phyloP scores from a whole-genome alignment of 139 green algal species.

The Coccomyxa sp. region DNA sequence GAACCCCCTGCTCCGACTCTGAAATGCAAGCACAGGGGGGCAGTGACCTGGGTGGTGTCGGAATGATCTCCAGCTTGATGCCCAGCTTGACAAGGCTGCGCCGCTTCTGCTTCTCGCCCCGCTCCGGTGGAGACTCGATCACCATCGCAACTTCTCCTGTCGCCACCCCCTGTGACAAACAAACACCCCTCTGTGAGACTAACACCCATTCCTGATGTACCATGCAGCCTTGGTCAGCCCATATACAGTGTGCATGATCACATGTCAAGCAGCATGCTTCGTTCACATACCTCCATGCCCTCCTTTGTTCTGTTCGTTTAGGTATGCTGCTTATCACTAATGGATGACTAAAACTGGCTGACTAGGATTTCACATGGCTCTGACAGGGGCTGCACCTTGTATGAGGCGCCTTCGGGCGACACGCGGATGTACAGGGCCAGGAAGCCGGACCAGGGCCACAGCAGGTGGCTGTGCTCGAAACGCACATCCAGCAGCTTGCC shows the following conservation, averaged over 20 bases:
- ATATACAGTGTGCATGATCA: too few relatives aligned
- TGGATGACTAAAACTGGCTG: too few relatives aligned
- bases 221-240: too few relatives aligned
- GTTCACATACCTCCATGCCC: too few relatives aligned
- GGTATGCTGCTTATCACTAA: too few relatives aligned
- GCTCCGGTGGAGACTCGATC: constrained; percentile 62
- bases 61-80: constrained; percentile 60
- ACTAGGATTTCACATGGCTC: too few relatives aligned
- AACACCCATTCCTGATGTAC: too few relatives aligned
- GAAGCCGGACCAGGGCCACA: constrained; percentile 97
- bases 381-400: constrained; percentile 21
- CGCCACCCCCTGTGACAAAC: background rate
- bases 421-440: constrained; percentile 87
- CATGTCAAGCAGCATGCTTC: too few relatives aligned
- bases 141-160: constrained; percentile 54
- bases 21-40: background rate
- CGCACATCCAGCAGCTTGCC: constrained; percentile 75
- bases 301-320: too few relatives aligned
- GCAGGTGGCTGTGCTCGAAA: constrained; percentile 66
- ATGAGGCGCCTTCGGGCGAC: constrained; percentile 27
- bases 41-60: constrained; percentile 54
- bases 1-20: too few relatives aligned
- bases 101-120: constrained; percentile 22
- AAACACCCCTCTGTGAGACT: background rate
- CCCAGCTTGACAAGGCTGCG: constrained; percentile 53